A percentile compares a stretch with the other conserved stretches of the same genome.
These are phyloP conservation scores for Phialocephala subalpina DNA, from an alignment of 2,329 filamentous ascomycete species.

Conservation along the genomic window DNA sequence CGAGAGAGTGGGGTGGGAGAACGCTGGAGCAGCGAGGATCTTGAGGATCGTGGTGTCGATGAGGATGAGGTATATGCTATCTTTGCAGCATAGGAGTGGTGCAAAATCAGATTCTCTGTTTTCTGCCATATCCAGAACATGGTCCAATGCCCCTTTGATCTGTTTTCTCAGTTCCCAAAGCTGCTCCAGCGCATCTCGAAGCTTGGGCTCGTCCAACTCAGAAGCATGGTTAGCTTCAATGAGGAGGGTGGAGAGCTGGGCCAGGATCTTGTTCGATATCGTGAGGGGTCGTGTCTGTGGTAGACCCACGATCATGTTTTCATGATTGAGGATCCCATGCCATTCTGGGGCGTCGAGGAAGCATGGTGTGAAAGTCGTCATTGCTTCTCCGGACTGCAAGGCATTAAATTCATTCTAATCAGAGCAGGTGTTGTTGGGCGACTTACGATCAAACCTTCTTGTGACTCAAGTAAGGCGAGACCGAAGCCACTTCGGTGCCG, in stretches of 20 bases:
- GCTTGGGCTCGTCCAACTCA: neutral
- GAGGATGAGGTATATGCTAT: slow-evolving; percentile 7
- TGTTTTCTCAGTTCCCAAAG: neutral
- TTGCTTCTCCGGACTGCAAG: slow-evolving; percentile 1
- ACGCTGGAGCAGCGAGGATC: neutral
- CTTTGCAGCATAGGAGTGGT: slow-evolving; percentile 8
- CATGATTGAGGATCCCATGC: neutral
- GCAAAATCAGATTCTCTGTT: neutral
- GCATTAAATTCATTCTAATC: neutral
- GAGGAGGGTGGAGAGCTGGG: slow-evolving; percentile 5
- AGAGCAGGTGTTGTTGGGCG: neutral
- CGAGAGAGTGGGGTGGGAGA: neutral
- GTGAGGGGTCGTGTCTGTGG: neutral
- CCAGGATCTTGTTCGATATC: neutral
- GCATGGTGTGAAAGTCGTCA: neutral
- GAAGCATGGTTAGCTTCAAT: neutral
- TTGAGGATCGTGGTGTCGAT: slow-evolving; percentile 9
- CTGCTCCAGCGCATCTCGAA: neutral
- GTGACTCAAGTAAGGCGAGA: neutral
- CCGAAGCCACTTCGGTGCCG: slow-evolving; percentile 1
- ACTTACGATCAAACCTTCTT: slow-evolving; percentile 4
- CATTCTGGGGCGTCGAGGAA: slow-evolving; percentile 10
- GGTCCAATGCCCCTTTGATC: neutral
- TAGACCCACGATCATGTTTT: neutral
- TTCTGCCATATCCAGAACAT: neutral